Evolutionary conservation across 2,329 filamentous ascomycete genomes (phyloP).

Genomic region (Cordyceps javanica): DNA sequence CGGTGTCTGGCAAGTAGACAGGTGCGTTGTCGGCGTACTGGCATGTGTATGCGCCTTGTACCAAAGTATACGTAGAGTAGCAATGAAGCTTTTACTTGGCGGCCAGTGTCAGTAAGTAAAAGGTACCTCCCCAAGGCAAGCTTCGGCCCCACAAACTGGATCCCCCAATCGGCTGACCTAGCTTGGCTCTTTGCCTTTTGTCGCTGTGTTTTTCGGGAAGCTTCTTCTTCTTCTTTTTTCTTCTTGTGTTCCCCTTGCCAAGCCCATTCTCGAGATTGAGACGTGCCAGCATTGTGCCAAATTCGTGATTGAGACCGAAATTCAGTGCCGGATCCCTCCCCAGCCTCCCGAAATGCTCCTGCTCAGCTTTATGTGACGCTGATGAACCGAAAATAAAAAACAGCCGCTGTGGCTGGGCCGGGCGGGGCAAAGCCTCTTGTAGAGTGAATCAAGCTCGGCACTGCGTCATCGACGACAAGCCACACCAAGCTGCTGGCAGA

Average conservation of each 20-base stretch:
- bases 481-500: slow-evolving; percentile 5
- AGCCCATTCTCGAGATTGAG: too few relatives aligned
- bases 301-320: too few relatives aligned
- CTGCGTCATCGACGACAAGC: slow-evolving; percentile 31
- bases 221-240: not conserved
- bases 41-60: too few relatives aligned
- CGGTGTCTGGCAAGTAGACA: not conserved
- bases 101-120: not conserved
- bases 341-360: too few relatives aligned
- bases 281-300: too few relatives aligned
- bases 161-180: not conserved
- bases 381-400: not conserved
- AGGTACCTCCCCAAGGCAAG: not conserved
- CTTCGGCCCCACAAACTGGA: not conserved
- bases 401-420: not conserved
- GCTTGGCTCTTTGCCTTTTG: slow-evolving; percentile 4
- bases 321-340: too few relatives aligned
- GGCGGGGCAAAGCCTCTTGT: too few relatives aligned
- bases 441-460: slow-evolving; percentile 18
- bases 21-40: not conserved
- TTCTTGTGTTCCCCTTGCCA: not conserved
- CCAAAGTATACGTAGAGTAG: too few relatives aligned
- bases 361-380: not conserved
- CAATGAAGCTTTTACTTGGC: too few relatives aligned
- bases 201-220: too few relatives aligned